Evolutionary conservation across 164 flowering plant species (phyloP).

Genomic region (Vitis rupestris): DNA sequence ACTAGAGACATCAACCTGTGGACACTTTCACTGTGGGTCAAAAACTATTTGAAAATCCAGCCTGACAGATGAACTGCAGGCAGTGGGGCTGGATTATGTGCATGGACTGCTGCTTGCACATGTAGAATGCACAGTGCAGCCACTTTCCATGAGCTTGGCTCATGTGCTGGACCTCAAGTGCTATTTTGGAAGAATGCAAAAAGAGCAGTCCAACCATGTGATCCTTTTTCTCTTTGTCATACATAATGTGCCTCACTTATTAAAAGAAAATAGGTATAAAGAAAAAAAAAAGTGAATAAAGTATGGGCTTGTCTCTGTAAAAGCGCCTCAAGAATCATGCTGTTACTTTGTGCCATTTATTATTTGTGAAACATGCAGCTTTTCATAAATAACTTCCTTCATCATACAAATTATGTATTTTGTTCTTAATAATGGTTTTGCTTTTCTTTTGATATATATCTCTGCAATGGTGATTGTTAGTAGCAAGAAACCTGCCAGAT

Average conservation of each 20-base stretch:
- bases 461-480: slow-evolving; percentile 9
- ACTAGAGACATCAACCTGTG: too few relatives aligned
- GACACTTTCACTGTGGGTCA: too few relatives aligned
- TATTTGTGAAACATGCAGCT: background rate
- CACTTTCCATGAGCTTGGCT: slow-evolving; percentile 27
- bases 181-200: slow-evolving; percentile 16
- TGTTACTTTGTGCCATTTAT: too few relatives aligned
- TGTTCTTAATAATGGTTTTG: background rate
- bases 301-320: too few relatives aligned
- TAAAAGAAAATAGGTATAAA: too few relatives aligned
- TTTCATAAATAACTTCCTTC: background rate
- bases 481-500: background rate
- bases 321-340: too few relatives aligned
- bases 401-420: background rate
- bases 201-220: slow-evolving; percentile 13
- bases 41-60: background rate
- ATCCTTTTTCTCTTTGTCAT: background rate
- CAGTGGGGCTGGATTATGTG: slow-evolving; percentile 17
- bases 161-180: slow-evolving; percentile 5
- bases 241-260: too few relatives aligned
- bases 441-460: background rate
- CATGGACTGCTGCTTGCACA: slow-evolving; percentile 20
- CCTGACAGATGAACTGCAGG: slow-evolving; percentile 12
- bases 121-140: slow-evolving; percentile 20
- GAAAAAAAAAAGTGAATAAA: too few relatives aligned